Evolutionary conservation across 2,329 filamentous ascomycete species (phyloP).

Genomic region (Penicillium griseofulvum): DNA sequence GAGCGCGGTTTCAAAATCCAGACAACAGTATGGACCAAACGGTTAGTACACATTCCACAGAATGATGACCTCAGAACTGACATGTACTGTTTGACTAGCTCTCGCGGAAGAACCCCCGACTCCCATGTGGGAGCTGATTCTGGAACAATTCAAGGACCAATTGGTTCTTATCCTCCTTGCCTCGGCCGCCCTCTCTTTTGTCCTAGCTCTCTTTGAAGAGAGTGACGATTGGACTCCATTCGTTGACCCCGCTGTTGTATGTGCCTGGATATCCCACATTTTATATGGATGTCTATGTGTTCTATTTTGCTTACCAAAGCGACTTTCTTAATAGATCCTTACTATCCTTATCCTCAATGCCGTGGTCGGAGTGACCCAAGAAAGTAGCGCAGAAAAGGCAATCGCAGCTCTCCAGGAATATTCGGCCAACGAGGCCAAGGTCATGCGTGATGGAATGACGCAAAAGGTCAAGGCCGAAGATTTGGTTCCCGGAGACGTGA

Average conservation of each 20-base stretch:
- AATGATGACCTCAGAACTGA: constrained; percentile 15
- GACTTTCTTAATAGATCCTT: constrained; percentile 64
- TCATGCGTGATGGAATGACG: constrained; percentile 78
- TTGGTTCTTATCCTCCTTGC: constrained; percentile 91
- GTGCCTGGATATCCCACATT: constrained; percentile 39
- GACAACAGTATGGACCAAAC: constrained; percentile 55
- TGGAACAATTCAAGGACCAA: constrained; percentile 99
- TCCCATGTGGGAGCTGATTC: constrained; percentile 89
- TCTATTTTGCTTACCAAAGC: constrained; percentile 16
- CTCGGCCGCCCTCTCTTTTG: constrained; percentile 89
- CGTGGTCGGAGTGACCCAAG: constrained; percentile 95
- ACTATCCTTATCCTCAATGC: constrained; percentile 96
- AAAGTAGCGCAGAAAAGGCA: constrained; percentile 97
- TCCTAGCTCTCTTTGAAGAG: constrained; percentile 87
- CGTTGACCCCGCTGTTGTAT: constrained; percentile 89
- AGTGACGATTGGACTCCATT: constrained; percentile 95
- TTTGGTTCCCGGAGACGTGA: constrained; percentile 88
- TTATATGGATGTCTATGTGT: neutral
- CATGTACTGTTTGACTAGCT: constrained; percentile 45
- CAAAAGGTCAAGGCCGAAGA: constrained; percentile 92
- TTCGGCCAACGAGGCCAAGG: constrained; percentile 96
- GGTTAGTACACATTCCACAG: constrained; percentile 41
- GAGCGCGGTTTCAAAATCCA: constrained; percentile 46
- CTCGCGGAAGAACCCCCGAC: constrained; percentile 90
- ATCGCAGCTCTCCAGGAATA: constrained; percentile 98